Base-by-base conservation (phyloP, 2,329 filamentous ascomycete species). In the Colletotrichum tanaceti region DNA sequence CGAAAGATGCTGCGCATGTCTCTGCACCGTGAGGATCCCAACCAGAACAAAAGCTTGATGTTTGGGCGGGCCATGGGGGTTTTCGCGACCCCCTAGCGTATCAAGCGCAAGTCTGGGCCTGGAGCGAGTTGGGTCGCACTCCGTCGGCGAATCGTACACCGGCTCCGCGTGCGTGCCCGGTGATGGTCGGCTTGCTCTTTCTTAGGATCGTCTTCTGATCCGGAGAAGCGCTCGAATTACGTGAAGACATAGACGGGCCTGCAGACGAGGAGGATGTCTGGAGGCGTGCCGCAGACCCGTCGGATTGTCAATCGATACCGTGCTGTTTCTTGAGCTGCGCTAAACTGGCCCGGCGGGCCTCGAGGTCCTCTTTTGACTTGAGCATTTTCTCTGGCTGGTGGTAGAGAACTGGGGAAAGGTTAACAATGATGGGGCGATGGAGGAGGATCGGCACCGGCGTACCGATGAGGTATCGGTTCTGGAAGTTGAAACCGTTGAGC, bases 401-500 rank as follows among this genome's bases (percentile, higher is more conserved):
- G 77, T 88, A 89, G 76, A 89, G 81, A 74, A 89, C 87, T 89
- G 71, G 55, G 20, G 32, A 28, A 28, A 57, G 13, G 62, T 72
- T 66, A 72, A 64, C 58, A 38, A 16, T 22, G 41, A 39, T 35
- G 2, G 2, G 28, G 10, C 47, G 5, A 58, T 22, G 24, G 55
- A 71, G 41, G 61, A 22, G 54, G 55, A 57, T 49, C 54, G 53
- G 57, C 20, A 20, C 22, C 22, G 58, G 89, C 93, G 71, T 89
- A 97, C 93, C 94, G 78, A 99, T 96, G 76, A 99, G 93, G 83
- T 99, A 99, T 80, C 96, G 92, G 84, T 95, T 97, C 86, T 99
- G 96, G 82, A 99, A 99, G 86, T 99, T 99, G 90, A 97, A 99
- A 80, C 96, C 96, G 86, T 99, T 99, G 81, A 99, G 87, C 86